Base-by-base conservation (phyloP, 2,329 filamentous ascomycete genomes). In the Acephala macrosclerotiorum region DNA sequence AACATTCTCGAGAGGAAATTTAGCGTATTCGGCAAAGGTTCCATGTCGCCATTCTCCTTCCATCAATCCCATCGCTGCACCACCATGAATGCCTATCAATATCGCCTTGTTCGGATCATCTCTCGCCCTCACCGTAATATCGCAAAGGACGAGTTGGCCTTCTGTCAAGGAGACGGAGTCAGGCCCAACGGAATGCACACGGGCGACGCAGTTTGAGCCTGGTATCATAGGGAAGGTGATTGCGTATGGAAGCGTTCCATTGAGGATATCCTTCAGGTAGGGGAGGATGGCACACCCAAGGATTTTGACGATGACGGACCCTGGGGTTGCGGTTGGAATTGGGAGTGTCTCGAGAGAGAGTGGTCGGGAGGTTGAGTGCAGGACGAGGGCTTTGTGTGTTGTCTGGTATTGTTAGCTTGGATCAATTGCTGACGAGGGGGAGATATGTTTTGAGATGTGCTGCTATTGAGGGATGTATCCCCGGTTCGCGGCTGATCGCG, bases 1-100 rank as follows among this genome's bases (percentile, higher is more conserved):
- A 55, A 70, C 73, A 63, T 80, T 80, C 66, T 81, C 79, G 4
- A 80, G 65, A 11, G 79, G 78, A 1, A 75, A 70, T 56, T 71
- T 75, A 3, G 70, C 72, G 61, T 77, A 78, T 70, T 80, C 76
- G 11, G 79, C 78, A 25, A 71, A 75, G 1, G 69, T 70, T 0
- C 74, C 76, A 60, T 77, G 65, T 53, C 72, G 67, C 78, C 77
- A 81, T 33, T 75, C 73, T 2, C 74, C 75, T 14, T 61, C 62
- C 61, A 73, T 73, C 36, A 80, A 69, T 66, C 72, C 75, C 59
- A 66, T 70, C 0, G 69, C 64, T 9, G 59, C 72, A 1, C 78
- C 79, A 7, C 75, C 74, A 36, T 71, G 72, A 20, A 77, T 55
- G 25, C 77, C 78, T 57, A 68, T 70, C 7, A 80, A 63, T 57